Evolutionary conservation across 2,329 filamentous ascomycete species (phyloP), one percentile per base, ranked within the genome.

Genomic region (Xylaria sp.): DNA sequence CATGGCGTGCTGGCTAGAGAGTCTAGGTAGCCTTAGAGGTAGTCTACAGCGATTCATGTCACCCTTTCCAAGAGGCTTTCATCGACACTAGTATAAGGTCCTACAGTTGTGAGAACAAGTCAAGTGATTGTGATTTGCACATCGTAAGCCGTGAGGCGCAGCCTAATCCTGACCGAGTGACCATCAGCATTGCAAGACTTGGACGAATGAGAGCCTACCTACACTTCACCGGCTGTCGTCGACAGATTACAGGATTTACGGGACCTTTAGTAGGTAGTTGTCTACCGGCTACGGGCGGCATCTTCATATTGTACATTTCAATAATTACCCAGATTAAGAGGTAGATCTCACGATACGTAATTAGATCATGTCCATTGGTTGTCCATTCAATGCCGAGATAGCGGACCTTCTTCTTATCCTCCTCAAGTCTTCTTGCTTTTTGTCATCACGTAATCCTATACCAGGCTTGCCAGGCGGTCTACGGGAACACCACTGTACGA

Each of bases 381-480:
- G 7, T 23, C 13, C 48, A 51, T 51, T 26, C 2, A 9, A 13
- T 9, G 13, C 26, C 13, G 26, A 51, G 46, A 31, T 31, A 31
- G 48, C 23, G 26, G 28, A 17, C 6, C 26, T 10, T 31, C 13
- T 51, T 31, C 6, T 51, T 51, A 9, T 31, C 15, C 15, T 33
- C 49, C 49, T 33, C 13, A 17, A 3, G 15, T 51, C 26, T 33
- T 33, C 49, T 33, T 26, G 1, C 20, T 26, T 31, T 33, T 54
- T 48, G 38, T 40, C 17, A 42, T 42, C 20, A 42, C 23, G 36
- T 62, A 53, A 58, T 42, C n/a, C 13, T 26, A 38, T 33, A 31
- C 28, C 28, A 28, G 28, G 5, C 28, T 28, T 28, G 48, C 6
- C 23, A 59, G 54, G 67, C 63, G 67, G 67, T 69, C 67, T 63